Percentiles rank a stretch among this genome's conserved stretches.
These are phyloP conservation scores for Centrapalus pauciflorus DNA, from an alignment of 129 eudicot species.

Conservation along the genomic window DNA sequence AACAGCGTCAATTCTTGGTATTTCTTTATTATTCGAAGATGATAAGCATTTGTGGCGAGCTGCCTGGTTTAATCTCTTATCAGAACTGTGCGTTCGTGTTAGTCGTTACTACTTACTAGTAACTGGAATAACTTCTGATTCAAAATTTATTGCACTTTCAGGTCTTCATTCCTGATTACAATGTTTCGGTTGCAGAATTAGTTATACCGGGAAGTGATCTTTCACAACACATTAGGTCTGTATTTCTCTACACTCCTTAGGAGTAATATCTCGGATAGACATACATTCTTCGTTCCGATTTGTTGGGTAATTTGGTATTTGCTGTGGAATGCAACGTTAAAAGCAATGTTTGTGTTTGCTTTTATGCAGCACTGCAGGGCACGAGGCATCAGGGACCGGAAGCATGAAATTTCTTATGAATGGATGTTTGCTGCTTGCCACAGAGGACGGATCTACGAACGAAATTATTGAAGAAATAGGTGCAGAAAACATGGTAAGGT, in stretches of 20 bases:
- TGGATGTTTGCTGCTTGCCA: constrained; percentile 54
- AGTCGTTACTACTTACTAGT: neutral
- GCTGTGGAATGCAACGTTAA: neutral
- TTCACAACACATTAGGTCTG: constrained; percentile 61
- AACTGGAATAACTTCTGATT: neutral
- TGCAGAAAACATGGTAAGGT: constrained; percentile 53
- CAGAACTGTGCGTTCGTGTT: neutral
- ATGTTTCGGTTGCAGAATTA: constrained; percentile 61
- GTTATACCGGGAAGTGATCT: constrained; percentile 69
- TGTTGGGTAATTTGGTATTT: too few relatives aligned
- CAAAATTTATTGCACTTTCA: constrained; percentile 3
- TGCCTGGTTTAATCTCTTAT: neutral
- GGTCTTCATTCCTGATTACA: constrained; percentile 61
- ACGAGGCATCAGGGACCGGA: constrained; percentile 65
- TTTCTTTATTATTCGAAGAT: neutral
- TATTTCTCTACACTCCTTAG: neutral
- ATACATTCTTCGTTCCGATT: neutral
- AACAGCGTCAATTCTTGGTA: neutral
- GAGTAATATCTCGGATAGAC: neutral
- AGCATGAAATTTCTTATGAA: constrained; percentile 70
- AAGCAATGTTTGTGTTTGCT: constrained; percentile 1
- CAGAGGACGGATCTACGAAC: constrained; percentile 53
- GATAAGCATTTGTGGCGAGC: neutral
- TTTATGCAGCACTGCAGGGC: constrained; percentile 59
- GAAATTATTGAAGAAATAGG: constrained; percentile 60